Percentiles rank a stretch among this genome's conserved stretches.
phyloP scores from a whole-genome alignment of 495 filamentous ascomycete species.

The Penicillium diatomitis region DNA sequence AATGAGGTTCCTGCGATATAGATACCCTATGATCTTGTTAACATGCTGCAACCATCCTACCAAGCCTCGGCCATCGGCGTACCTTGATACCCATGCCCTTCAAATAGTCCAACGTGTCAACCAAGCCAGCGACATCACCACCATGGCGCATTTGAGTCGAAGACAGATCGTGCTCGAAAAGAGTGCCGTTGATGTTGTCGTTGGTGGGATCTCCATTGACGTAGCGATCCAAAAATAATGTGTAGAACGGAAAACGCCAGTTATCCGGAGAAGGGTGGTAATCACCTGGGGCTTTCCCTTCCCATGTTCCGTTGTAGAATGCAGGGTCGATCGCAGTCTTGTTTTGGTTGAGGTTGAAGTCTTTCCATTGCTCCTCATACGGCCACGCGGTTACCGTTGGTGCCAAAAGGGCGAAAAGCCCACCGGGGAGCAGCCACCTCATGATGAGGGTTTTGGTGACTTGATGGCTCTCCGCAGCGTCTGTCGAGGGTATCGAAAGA shows the following conservation, averaged over 20 bases:
- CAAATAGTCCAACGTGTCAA: constrained; percentile 61
- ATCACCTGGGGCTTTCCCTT: neutral
- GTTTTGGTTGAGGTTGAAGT: constrained; percentile 58
- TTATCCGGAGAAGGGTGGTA: constrained; percentile 51
- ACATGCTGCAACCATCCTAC: neutral
- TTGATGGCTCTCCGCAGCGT: neutral
- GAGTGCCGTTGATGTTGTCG: constrained; percentile 58
- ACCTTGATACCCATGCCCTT: constrained; percentile 69
- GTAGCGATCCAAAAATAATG: constrained; percentile 58
- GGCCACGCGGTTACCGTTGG: constrained; percentile 33
- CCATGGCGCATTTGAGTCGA: constrained; percentile 64
- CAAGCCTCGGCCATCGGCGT: constrained; percentile 1
- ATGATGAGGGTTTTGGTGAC: constrained; percentile 9
- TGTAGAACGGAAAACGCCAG: constrained; percentile 68
- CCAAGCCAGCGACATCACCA: constrained; percentile 55
- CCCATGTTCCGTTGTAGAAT: constrained; percentile 53
- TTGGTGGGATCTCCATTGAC: constrained; percentile 65
- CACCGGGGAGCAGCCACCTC: constrained; percentile 25
- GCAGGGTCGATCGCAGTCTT: constrained; percentile 45
- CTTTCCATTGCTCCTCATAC: constrained; percentile 43
- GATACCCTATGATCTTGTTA: constrained; percentile 35
- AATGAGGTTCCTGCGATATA: constrained; percentile 62
- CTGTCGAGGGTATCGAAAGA: neutral
- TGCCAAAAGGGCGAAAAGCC: constrained; percentile 25
- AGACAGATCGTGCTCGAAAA: constrained; percentile 58